A percentile compares a stretch with the other conserved stretches of the same genome.
These are phyloP conservation scores for Ceratobasidium sp. DNA, from an alignment of 1,284 basidiomycete genomes.

Conservation along the genomic window DNA sequence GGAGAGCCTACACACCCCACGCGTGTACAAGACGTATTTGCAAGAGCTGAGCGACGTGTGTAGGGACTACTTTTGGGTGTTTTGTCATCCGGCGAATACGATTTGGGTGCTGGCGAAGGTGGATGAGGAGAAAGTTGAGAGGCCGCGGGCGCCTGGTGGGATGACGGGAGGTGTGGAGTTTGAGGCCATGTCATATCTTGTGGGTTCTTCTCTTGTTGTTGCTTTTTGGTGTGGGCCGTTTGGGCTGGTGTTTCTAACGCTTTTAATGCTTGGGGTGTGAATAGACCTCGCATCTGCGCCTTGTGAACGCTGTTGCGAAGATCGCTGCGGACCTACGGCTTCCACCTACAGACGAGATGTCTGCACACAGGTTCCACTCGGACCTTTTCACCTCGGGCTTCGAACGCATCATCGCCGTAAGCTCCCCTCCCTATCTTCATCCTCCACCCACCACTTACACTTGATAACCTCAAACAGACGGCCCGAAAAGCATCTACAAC, in stretches of 20 bases:
- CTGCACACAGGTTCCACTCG: constrained; percentile 80
- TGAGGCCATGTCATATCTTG: constrained; percentile 95
- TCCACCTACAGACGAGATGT: constrained; percentile 72
- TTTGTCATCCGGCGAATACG: constrained; percentile 93
- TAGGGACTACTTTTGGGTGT: constrained; percentile 98
- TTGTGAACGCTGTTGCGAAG: constrained; percentile 80
- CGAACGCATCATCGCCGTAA: constrained; percentile 80
- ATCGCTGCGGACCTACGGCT: constrained; percentile 70
- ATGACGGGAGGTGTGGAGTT: constrained; percentile 99
- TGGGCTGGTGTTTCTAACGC: background rate
- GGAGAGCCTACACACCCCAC: constrained; percentile 79
- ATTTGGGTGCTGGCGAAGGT: constrained; percentile 87
- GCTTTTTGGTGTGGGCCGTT: background rate
- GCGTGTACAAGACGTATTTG: constrained; percentile 92
- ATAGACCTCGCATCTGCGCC: constrained; percentile 84
- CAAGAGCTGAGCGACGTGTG: constrained; percentile 90
- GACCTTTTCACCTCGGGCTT: constrained; percentile 90
- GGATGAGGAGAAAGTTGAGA: constrained; percentile 85
- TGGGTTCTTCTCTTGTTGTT: constrained; percentile 57
- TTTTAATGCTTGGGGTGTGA: background rate
- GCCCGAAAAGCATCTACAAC: constrained; percentile 90
- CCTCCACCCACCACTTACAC: background rate
- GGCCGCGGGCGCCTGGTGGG: constrained; percentile 93
- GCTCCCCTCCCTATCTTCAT: constrained; percentile 48
- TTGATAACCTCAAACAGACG: constrained; percentile 64